Percentiles rank a stretch among this genome's conserved stretches.
Conservation (phyloP, 441 rosid species). For the Croton setiger region DNA sequence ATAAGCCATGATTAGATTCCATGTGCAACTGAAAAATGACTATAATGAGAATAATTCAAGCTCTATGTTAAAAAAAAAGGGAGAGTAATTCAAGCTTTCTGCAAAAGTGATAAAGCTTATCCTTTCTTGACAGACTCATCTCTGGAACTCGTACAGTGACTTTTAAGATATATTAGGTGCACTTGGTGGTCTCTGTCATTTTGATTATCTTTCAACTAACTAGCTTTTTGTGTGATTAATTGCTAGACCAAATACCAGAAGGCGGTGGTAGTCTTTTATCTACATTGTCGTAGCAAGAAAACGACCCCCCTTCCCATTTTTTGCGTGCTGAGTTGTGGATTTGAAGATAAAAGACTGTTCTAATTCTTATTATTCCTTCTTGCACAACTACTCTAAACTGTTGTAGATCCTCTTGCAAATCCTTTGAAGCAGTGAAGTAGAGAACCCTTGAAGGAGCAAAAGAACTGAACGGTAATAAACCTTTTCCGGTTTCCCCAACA, state of each 20-base stretch:
- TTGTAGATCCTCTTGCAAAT: conserved; percentile 13
- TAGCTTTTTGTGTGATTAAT: background rate
- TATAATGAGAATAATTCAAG: no score
- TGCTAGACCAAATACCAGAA: conserved; percentile 6
- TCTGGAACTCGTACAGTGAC: background rate
- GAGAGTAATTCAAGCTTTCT: background rate
- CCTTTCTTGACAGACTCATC: background rate
- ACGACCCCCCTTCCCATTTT: background rate
- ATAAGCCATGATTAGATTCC: no score
- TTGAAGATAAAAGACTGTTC: background rate
- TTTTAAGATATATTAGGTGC: background rate
- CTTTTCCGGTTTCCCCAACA: conserved; percentile 30
- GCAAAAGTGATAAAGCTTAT: background rate
- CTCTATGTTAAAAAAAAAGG: no score
- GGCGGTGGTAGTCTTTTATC: background rate
- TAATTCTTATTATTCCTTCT: background rate
- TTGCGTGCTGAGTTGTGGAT: background rate
- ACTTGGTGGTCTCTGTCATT: background rate
- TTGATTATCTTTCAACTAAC: background rate
- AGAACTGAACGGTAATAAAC: conserved; percentile 16
- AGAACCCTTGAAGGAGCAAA: conserved; percentile 14
- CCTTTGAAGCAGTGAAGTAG: conserved; percentile 22
- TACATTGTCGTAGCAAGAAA: background rate
- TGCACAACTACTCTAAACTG: background rate
- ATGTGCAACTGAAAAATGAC: no score